phyloP scores from a whole-genome alignment of 441 rosid species.

The Populus hybrid region DNA sequence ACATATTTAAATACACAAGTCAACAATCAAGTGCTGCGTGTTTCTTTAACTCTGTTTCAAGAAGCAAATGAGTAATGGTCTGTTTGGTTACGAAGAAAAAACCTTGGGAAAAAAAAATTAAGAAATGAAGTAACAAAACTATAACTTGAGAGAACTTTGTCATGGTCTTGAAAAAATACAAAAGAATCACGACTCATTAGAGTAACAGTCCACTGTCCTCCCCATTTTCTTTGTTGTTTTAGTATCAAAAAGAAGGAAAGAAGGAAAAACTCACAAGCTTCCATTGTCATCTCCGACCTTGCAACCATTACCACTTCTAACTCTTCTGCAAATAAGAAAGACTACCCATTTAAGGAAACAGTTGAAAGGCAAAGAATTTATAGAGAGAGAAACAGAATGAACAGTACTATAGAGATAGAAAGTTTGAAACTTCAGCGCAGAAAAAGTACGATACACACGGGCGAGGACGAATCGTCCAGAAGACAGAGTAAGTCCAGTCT shows the following conservation, averaged over 20 bases:
- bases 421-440: background rate
- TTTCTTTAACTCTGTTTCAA: background rate
- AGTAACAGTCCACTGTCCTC: conserved; percentile 2
- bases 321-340: conserved; percentile 61
- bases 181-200: background rate
- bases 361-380: conserved; percentile 23
- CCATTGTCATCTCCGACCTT: conserved; percentile 97
- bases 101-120: background rate
- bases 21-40: background rate
- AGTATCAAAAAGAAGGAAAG: conserved; percentile 15
- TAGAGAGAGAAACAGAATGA: conserved; percentile 15
- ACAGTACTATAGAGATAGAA: conserved; percentile 7
- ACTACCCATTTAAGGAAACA: conserved; percentile 34
- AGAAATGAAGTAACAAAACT: background rate
- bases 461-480: conserved; percentile 99
- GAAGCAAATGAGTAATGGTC: conserved; percentile 4
- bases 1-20: background rate
- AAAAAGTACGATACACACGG: conserved; percentile 47
- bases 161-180: background rate
- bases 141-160: background rate
- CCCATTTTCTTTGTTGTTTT: conserved; percentile 19
- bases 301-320: conserved; percentile 96
- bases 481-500: conserved; percentile 99
- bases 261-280: conserved; percentile 96
- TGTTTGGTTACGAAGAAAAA: conserved; percentile 21